Evolutionary conservation across 768 basidiomycete genomes (phyloP).

Genomic region (Lactarius sanguifluus): DNA sequence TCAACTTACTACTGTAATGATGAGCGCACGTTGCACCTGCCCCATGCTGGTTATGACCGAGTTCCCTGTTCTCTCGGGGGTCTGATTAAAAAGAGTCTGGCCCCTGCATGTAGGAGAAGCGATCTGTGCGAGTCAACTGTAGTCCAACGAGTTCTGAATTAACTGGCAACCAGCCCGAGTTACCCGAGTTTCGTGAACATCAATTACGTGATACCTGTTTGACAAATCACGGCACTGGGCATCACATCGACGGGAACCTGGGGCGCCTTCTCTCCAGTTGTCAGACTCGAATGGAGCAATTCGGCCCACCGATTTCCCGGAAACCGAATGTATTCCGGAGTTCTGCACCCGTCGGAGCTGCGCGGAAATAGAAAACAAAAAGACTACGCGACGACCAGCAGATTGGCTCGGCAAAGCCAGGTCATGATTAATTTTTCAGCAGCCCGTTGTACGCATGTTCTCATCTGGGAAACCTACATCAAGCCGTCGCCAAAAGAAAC

Average conservation of each 20-base stretch:
- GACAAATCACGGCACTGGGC: not conserved
- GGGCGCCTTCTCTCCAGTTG: too few species aligned
- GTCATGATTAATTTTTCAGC: not conserved
- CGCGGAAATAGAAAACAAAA: slow-evolving; percentile 1
- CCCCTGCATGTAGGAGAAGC: not conserved
- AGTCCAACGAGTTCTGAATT: too few species aligned
- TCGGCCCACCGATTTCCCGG: not conserved
- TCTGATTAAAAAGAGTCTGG: not conserved
- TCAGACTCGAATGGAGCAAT: not conserved
- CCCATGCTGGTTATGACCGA: not conserved
- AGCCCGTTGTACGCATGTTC: not conserved
- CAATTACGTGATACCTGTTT: too few species aligned
- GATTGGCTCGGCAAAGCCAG: not conserved
- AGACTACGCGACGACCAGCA: not conserved
- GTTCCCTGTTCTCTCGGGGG: not conserved
- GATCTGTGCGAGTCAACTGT: too few species aligned
- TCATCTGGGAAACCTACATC: not conserved
- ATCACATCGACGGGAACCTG: too few species aligned
- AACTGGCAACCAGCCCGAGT: too few species aligned
- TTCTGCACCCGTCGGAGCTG: not conserved
- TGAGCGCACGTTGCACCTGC: not conserved
- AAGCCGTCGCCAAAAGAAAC: not conserved
- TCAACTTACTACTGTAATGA: too few species aligned
- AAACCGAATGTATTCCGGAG: not conserved
- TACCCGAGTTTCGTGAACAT: too few species aligned